Conservation (phyloP, 2,329 filamentous ascomycete species). For the Talaromyces albobiverticillius region DNA sequence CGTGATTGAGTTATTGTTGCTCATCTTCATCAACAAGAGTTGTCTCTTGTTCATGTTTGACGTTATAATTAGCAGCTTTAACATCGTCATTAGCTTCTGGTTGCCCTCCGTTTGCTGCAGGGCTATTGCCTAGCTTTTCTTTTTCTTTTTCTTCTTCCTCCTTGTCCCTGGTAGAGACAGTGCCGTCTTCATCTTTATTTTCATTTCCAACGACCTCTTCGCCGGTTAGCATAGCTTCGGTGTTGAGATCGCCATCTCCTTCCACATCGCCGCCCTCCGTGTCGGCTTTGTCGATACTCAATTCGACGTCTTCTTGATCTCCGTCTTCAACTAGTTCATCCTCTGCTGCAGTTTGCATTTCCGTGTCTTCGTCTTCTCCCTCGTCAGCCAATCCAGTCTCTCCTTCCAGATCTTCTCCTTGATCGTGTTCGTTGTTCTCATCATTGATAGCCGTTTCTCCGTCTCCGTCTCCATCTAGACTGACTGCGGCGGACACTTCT, state of each 20-base stretch:
- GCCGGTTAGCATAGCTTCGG: slow-evolving; percentile 17
- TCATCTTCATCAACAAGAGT: neutral
- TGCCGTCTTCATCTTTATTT: slow-evolving; percentile 6
- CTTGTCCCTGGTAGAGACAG: slow-evolving; percentile 1
- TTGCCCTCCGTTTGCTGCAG: neutral
- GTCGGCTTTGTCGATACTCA: slow-evolving; percentile 3
- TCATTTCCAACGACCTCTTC: slow-evolving; percentile 2
- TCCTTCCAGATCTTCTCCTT: slow-evolving; percentile 15
- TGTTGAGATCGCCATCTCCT: slow-evolving; percentile 20
- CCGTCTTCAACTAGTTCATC: slow-evolving; percentile 2
- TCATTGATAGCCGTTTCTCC: slow-evolving; percentile 20
- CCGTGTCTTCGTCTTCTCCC: slow-evolving; percentile 12
- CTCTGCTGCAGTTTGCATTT: slow-evolving; percentile 5
- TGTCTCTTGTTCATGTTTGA: neutral
- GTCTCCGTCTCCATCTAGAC: slow-evolving; percentile 21
- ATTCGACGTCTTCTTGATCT: slow-evolving; percentile 1
- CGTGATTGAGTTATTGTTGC: neutral
- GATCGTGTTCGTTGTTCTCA: slow-evolving; percentile 6
- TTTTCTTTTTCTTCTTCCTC: slow-evolving; percentile 1
- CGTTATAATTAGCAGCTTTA: neutral
- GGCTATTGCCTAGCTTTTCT: neutral
- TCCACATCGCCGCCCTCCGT: slow-evolving; percentile 16
- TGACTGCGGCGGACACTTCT: slow-evolving; percentile 23
- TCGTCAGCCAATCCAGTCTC: slow-evolving; percentile 10
- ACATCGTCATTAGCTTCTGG: neutral